A percentile compares a stretch with the other conserved stretches of the same genome.
Evolutionary conservation across 768 basidiomycete species (phyloP).

Genomic region (Tulasnella sp.): DNA sequence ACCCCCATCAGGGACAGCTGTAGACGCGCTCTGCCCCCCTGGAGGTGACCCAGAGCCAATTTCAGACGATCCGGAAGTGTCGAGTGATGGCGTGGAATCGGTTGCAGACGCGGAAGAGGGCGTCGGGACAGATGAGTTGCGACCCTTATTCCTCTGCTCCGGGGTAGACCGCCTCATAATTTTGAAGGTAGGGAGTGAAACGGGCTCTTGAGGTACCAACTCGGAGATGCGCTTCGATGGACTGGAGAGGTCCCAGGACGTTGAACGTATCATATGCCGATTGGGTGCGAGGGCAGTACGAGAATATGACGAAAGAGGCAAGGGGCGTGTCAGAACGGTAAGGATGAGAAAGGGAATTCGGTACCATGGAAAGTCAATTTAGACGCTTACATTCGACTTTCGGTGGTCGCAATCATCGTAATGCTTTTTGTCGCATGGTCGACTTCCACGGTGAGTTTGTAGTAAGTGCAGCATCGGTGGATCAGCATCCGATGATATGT

Average conservation of each 20-base stretch:
- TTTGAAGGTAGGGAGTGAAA: conserved; percentile 70
- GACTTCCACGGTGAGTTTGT: conserved; percentile 66
- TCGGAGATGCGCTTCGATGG: conserved; percentile 67
- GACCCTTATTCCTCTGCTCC: conserved; percentile 40
- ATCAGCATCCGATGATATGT: conserved; percentile 83
- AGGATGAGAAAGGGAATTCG: not conserved
- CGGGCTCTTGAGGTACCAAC: conserved; percentile 68
- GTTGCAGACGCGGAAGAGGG: not conserved
- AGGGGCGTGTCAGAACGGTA: not conserved
- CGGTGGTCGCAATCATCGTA: conserved; percentile 50
- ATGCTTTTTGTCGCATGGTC: conserved; percentile 64
- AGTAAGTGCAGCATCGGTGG: conserved; percentile 79
- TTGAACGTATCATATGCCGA: not conserved
- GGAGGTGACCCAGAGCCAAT: not conserved
- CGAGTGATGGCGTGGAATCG: not conserved
- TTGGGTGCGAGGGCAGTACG: not conserved
- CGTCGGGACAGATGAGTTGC: conserved; percentile 1
- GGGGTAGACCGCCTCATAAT: conserved; percentile 69
- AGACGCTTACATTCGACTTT: conserved; percentile 67
- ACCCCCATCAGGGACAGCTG: conserved; percentile 5
- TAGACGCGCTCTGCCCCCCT: not conserved
- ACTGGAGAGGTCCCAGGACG: conserved; percentile 40
- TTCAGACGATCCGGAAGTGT: not conserved
- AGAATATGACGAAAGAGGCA: conserved; percentile 1
- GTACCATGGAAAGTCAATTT: conserved; percentile 23